Evolutionary conservation across 495 filamentous ascomycete species (phyloP).

Genomic region (Aspergillus steynii): DNA sequence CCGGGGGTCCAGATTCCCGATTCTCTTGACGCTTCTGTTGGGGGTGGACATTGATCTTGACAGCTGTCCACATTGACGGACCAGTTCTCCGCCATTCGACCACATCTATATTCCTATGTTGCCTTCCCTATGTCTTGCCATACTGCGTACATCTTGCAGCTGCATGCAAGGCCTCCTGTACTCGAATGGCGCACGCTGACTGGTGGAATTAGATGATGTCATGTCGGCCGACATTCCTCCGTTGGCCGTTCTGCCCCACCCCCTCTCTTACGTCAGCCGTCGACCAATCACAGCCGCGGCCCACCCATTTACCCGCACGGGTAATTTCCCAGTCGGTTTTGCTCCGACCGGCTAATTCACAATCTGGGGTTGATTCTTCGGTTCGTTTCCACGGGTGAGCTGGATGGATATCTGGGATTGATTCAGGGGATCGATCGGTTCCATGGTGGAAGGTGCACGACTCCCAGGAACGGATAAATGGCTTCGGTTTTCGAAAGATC

Average conservation of each 20-base stretch:
- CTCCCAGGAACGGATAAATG: too few relatives aligned
- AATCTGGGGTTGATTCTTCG: background rate
- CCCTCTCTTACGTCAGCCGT: background rate
- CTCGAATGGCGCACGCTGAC: background rate
- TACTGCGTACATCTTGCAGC: too few relatives aligned
- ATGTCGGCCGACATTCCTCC: background rate
- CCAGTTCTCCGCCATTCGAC: too few relatives aligned
- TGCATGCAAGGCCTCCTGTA: too few relatives aligned
- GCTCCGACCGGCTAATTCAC: background rate
- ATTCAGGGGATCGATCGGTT: background rate
- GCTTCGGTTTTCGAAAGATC: too few relatives aligned
- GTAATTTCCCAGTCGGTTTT: background rate
- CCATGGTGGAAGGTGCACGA: too few relatives aligned
- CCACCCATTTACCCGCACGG: background rate
- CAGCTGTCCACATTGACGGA: too few relatives aligned
- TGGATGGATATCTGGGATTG: background rate
- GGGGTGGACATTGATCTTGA: too few relatives aligned
- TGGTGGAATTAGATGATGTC: background rate
- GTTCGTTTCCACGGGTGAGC: background rate
- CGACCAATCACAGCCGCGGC: background rate
- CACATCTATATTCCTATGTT: too few relatives aligned
- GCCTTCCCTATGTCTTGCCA: too few relatives aligned
- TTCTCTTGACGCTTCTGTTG: too few relatives aligned
- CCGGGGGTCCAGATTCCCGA: too few relatives aligned
- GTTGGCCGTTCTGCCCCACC: background rate